Evolutionary conservation across 73 alveolate genomes (phyloP).

Genomic region (Diophrys sp.): DNA sequence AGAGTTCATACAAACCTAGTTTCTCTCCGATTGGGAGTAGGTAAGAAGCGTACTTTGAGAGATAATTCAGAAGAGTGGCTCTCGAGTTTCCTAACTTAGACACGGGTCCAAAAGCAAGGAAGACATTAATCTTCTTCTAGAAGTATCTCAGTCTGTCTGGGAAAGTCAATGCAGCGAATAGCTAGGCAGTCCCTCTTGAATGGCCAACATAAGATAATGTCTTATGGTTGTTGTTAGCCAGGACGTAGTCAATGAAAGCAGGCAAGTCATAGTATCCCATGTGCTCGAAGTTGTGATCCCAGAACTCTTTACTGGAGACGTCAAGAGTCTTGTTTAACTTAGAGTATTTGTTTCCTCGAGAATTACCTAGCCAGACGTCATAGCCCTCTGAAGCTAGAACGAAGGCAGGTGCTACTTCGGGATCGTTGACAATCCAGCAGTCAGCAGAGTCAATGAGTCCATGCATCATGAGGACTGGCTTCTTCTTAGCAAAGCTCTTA

Average conservation of each 20-base stretch:
- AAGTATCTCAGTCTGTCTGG: neutral
- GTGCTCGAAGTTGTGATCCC: slow-evolving; percentile 85
- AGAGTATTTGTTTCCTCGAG: slow-evolving; percentile 73
- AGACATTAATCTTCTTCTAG: neutral
- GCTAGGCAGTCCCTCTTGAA: slow-evolving; percentile 84
- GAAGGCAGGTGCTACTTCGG: slow-evolving; percentile 81
- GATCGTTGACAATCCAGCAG: slow-evolving; percentile 78
- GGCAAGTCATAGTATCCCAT: slow-evolving; percentile 87
- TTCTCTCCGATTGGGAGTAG: too few relatives aligned
- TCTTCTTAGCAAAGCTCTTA: slow-evolving; percentile 26
- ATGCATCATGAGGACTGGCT: slow-evolving; percentile 87
- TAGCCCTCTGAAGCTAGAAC: slow-evolving; percentile 69
- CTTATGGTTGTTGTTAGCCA: slow-evolving; percentile 45
- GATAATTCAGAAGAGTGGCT: too few relatives aligned
- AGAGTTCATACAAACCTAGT: too few relatives aligned
- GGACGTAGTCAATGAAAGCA: slow-evolving; percentile 70
- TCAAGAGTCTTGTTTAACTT: slow-evolving; percentile 55
- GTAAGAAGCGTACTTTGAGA: too few relatives aligned
- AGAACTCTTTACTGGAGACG: slow-evolving; percentile 64
- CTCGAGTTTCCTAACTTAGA: slow-evolving; percentile 1
- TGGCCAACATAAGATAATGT: slow-evolving; percentile 86
- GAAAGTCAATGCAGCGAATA: slow-evolving; percentile 33
- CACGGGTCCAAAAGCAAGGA: slow-evolving; percentile 14
- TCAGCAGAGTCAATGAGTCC: slow-evolving; percentile 87
- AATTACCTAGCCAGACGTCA: slow-evolving; percentile 96